Conservation (phyloP, 2,329 filamentous ascomycete genomes). For the Penicillium sp. region DNA sequence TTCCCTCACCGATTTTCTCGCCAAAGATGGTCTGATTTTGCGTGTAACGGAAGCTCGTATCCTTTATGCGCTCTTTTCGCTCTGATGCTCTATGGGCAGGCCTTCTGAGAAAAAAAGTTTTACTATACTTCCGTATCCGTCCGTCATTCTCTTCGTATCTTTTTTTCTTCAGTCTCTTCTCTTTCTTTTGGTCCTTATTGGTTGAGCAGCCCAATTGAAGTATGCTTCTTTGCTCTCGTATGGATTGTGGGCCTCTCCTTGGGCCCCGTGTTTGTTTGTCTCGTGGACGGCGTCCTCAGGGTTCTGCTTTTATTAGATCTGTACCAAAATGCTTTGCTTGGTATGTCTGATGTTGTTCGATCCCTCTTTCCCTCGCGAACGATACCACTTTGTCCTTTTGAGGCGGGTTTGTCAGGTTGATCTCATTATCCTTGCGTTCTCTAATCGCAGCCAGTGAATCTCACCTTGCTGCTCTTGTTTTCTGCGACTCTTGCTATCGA, state of each 20-base stretch:
- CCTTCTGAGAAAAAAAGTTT: conserved; percentile 41
- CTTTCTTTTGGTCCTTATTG: conserved; percentile 21
- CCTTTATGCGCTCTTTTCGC: conserved; percentile 29
- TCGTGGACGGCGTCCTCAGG: not conserved
- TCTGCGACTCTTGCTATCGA: too few species aligned
- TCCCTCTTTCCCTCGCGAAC: conserved; percentile 8
- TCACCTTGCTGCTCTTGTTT: not conserved
- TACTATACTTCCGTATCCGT: conserved; percentile 21
- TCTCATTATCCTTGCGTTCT: not conserved
- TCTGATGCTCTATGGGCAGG: conserved; percentile 38
- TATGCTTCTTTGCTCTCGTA: conserved; percentile 27
- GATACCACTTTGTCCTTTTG: not conserved
- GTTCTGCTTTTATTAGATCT: conserved; percentile 23
- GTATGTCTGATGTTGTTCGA: conserved; percentile 19
- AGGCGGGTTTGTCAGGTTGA: too few species aligned
- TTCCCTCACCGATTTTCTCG: conserved; percentile 13
- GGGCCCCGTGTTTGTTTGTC: not conserved
- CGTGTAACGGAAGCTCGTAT: conserved; percentile 37
- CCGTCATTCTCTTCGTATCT: not conserved
- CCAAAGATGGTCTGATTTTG: conserved; percentile 24
- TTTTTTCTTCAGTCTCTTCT: conserved; percentile 4
- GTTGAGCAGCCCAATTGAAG: conserved; percentile 36
- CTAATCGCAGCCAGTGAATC: not conserved
- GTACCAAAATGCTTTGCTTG: conserved; percentile 24
- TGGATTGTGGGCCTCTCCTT: conserved; percentile 27